phyloP scores from a whole-genome alignment of 352 stramenopile genomes.

The Phytophthora crassamura region DNA sequence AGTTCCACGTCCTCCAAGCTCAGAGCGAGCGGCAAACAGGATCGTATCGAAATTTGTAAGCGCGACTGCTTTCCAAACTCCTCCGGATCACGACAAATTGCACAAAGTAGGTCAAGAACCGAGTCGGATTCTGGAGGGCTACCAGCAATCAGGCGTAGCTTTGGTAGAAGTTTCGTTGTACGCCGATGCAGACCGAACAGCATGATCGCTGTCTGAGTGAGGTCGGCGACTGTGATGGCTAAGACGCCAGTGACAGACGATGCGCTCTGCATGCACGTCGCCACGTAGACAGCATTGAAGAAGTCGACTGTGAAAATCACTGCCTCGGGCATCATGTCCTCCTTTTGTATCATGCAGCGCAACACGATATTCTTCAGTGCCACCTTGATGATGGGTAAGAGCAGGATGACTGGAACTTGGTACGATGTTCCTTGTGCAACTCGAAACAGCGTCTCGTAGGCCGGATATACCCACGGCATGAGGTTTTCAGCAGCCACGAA shows the following conservation, averaged over 20 bases:
- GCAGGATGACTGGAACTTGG: conserved; percentile 17
- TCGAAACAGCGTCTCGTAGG: conserved; percentile 28
- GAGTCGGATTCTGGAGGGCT: background rate
- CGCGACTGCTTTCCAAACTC: conserved; percentile 3
- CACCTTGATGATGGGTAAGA: conserved; percentile 39
- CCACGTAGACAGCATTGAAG: conserved; percentile 36
- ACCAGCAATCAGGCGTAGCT: background rate
- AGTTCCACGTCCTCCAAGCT: background rate
- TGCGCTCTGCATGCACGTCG: conserved; percentile 30
- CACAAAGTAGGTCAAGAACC: background rate
- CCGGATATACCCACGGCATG: conserved; percentile 24
- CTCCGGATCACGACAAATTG: conserved; percentile 9
- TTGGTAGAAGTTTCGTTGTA: conserved; percentile 4
- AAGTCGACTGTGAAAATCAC: conserved; percentile 37
- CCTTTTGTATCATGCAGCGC: conserved; percentile 7
- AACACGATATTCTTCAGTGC: conserved; percentile 33
- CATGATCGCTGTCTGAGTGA: conserved; percentile 24
- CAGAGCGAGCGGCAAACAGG: conserved; percentile 6
- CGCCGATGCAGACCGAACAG: conserved; percentile 14
- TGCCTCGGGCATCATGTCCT: conserved; percentile 28
- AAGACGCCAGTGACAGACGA: conserved; percentile 10
- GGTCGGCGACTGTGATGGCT: conserved; percentile 20
- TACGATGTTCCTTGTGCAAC: conserved; percentile 9
- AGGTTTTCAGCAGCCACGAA: conserved; percentile 17
- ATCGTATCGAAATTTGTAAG: background rate